Base-by-base conservation (phyloP, 805 yeast species). In the Kodamaea restingae region DNA sequence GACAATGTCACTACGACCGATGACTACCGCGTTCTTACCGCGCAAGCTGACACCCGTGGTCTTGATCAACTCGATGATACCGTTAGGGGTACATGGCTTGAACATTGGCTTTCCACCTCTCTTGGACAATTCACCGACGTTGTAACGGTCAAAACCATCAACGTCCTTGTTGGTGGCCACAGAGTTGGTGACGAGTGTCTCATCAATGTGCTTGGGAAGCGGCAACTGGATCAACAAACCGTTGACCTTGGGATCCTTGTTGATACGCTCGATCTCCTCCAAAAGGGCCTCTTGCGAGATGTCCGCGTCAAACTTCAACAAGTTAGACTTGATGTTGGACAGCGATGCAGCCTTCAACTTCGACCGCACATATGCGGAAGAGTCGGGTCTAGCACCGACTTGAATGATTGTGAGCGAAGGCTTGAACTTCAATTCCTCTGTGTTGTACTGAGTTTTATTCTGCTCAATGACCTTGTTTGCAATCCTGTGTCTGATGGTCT, bases 51-150 rank as follows among this genome's bases (percentile, higher is more conserved):
- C 77, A 7, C 82, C 79, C 35, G 86, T 76, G 47, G 81, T 73
- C 51, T 83, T 77, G 54, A 91, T 71, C 54, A 91, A 68, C 54
- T 80, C 84, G 70, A 91, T 81, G 52, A 88, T 78, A 42, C 98
- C 98, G 64, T 82, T 80, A 40, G 98, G 98, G 20, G 98, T 91
- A 67, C 98, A 91, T 25, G 98, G 98, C 48, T 82, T 72, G 63
- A 88, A 90, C 44, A 69, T 64, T 22, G 97, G 96, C 26, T 68
- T 58, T 15, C 97, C 96, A 38, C 87, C 87, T 49, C 85, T 80
- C 63, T 88, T 88, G 51, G 90, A 78, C 43, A 91, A 73, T 57
- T 91, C 97, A 44, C 97, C 98, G 41, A 87, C 80, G 60, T 93
- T 93, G 53, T 71, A 74, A 40, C 88, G 80, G 31, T 90, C 93